Base-by-base conservation (phyloP, 176 grass and related monocot species). In the Chloris gayana region DNA sequence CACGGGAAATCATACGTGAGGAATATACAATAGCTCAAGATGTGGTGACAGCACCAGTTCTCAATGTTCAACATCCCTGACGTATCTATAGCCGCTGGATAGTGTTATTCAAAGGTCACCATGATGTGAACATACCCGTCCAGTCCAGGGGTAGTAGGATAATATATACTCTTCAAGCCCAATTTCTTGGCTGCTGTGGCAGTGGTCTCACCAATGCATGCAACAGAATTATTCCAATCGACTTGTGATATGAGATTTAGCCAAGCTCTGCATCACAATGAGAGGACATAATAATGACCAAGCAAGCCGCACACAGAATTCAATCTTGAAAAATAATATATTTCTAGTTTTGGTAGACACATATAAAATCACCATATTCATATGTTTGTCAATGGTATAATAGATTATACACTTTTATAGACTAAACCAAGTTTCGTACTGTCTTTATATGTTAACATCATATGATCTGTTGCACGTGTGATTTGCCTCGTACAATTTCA, bases 181-280 rank as follows among this genome's bases (percentile, higher is more conserved):
- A 91, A 72, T 71, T 76, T 86, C 83, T 91, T 93, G 3, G 96
- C 93, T 68, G 82, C 88, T 34, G 81, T 83, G 18, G 88, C 96
- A 12, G 90, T 99, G 61, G 93, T 99, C 75, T 99, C 97, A 58
- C 97, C 97, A 14, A 99, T 99, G 75, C 97, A 99, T 47, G 92
- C 93, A 21, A 99, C 63, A 3, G 90, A 84, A 22, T 86, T 91
- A 67, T 87, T 79, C 90, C 93, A 99, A 25, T 80, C 73, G 38
- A 62, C 86, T 72, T 77, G 64, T 9, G 84, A 73, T 19, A 80
- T 72, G 34, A 93, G 85, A 58, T 88, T 95, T 61, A 93, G 74
- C 97, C 90, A 99, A 68, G 82, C 82, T 19, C 97, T 99, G 78
- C 87, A 74, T 60, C 80, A 66, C 2, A 66, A 47, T 24, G 6